Percentiles rank a stretch among this genome's conserved stretches.
These are phyloP conservation scores for Beauveria asiatica DNA, from an alignment of 2,329 filamentous ascomycete genomes.

Conservation along the genomic window DNA sequence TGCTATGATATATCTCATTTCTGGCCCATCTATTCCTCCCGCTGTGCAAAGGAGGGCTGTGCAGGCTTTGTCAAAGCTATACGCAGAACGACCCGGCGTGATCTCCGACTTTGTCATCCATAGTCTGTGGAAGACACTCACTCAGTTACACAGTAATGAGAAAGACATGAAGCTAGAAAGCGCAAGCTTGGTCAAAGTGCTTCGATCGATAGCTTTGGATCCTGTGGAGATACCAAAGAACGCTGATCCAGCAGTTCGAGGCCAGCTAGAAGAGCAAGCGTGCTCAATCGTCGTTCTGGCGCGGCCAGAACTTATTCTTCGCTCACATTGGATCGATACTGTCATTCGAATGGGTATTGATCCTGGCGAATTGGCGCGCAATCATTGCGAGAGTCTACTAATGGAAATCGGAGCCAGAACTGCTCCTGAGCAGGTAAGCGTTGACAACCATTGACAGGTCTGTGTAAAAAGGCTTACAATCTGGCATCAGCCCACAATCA, in stretches of 20 bases:
- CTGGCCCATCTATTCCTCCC: conserved; percentile 51
- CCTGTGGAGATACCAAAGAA: conserved; percentile 39
- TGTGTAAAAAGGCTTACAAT: conserved; percentile 10
- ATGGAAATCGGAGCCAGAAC: conserved; percentile 52
- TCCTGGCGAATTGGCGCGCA: conserved; percentile 66
- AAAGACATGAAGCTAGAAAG: conserved; percentile 68
- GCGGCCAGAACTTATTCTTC: conserved; percentile 67
- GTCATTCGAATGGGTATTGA: conserved; percentile 75
- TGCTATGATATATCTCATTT: conserved; percentile 70
- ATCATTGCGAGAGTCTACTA: conserved; percentile 56
- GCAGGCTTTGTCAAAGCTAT: conserved; percentile 54
- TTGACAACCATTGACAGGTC: conserved; percentile 1
- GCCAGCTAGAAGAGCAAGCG: conserved; percentile 59
- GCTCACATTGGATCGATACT: conserved; percentile 79
- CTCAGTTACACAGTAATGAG: conserved; percentile 57
- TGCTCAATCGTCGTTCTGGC: conserved; percentile 70
- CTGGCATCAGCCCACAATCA: conserved; percentile 20
- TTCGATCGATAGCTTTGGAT: conserved; percentile 56
- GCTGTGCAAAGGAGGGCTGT: conserved; percentile 56
- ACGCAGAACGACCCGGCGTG: conserved; percentile 47
- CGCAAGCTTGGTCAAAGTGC: conserved; percentile 51
- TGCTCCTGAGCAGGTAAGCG: conserved; percentile 40
- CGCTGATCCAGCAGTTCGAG: conserved; percentile 34
- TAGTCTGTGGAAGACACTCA: conserved; percentile 75
- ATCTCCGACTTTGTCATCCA: conserved; percentile 57